phyloP scores from a whole-genome alignment of 176 grass and related monocot genomes.

The Dendrocalamus sinicus region DNA sequence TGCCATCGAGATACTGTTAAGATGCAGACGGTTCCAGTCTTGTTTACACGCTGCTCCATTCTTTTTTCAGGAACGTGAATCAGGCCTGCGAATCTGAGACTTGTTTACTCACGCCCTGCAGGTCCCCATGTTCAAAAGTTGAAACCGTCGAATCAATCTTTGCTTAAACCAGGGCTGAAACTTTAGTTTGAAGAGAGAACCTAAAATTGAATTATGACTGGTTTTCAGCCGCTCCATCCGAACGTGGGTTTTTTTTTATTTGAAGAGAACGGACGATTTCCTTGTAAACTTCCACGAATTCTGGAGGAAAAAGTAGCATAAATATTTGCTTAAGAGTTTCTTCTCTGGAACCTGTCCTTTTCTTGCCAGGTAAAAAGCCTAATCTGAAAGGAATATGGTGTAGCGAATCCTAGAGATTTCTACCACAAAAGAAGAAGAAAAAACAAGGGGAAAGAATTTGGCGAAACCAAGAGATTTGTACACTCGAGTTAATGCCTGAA shows the following conservation, averaged over 20 bases:
- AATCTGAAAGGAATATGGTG: not conserved
- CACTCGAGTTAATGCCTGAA: not conserved
- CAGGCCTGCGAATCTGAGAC: conserved; percentile 4
- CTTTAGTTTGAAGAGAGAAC: not conserved
- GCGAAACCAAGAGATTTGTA: not conserved
- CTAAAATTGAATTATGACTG: not conserved
- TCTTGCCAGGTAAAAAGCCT: not conserved
- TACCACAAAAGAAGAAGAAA: no score
- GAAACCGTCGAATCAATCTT: not conserved
- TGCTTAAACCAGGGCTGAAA: not conserved
- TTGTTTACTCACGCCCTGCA: conserved; percentile 15
- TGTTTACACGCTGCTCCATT: no score
- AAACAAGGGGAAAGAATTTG: not conserved
- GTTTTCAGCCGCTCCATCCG: not conserved
- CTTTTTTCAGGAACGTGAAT: not conserved
- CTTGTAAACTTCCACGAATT: not conserved
- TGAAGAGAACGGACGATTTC: not conserved
- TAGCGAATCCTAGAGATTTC: not conserved
- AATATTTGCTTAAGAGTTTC: not conserved
- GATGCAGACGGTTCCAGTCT: not conserved
- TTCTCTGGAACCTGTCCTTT: not conserved
- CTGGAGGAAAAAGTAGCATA: not conserved
- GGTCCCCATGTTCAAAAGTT: no score
- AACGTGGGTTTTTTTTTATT: not conserved
- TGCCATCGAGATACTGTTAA: not conserved